phyloP scores from a whole-genome alignment of 306 rosid genomes.

The Pyrus bretschneideri region DNA sequence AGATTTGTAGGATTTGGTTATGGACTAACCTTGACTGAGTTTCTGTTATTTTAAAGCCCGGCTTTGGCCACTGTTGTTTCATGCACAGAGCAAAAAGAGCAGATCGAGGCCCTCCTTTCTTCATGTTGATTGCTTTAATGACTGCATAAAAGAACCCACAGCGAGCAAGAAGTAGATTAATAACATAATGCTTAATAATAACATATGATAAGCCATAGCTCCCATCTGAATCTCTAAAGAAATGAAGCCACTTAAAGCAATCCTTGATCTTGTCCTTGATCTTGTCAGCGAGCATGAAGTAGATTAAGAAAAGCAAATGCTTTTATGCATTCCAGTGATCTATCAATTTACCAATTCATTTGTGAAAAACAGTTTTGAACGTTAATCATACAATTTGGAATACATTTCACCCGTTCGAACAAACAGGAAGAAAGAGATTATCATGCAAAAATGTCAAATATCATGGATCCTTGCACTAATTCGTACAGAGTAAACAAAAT shows the following conservation, averaged over 20 bases:
- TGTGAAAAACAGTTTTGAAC: neutral
- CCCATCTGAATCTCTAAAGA: neutral
- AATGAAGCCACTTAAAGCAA: neutral
- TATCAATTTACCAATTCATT: neutral
- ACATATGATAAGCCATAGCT: neutral
- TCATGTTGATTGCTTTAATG: constrained; percentile 46
- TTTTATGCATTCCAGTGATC: neutral
- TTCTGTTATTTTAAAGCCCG: constrained; percentile 48
- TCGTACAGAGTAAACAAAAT: no score
- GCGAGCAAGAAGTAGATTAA: no score
- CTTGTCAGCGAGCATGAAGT: neutral
- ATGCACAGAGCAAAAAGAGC: constrained; percentile 57
- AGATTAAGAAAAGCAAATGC: neutral
- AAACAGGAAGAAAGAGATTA: neutral
- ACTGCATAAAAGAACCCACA: constrained; percentile 20
- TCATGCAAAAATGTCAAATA: neutral
- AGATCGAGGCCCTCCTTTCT: constrained; percentile 86
- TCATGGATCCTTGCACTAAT: no score
- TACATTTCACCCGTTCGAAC: neutral
- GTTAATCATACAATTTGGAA: neutral
- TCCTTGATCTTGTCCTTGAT: neutral
- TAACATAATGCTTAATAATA: neutral
- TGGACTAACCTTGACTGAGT: constrained; percentile 52
- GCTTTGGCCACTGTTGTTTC: constrained; percentile 75
- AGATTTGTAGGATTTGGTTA: neutral